Evolutionary conservation across 2,329 filamentous ascomycete species (phyloP), one percentile per base, ranked within the genome.

Genomic region (Beauveria medogensis): DNA sequence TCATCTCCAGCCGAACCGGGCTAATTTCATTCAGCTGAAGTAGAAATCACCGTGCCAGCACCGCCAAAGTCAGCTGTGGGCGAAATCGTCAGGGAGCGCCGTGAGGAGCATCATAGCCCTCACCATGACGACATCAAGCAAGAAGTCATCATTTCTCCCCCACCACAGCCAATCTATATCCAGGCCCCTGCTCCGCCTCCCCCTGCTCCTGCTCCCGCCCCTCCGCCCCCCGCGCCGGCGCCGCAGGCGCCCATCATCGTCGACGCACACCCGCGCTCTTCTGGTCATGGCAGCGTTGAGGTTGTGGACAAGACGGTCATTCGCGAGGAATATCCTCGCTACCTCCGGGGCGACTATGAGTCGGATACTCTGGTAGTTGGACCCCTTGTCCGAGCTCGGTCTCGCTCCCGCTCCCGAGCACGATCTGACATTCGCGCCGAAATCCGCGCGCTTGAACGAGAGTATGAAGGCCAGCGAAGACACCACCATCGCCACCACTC

Each of bases 341-440:
- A 72, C 63, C 65, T 69, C 58, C 60, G 69, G 63, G 50, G 68
- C 66, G 37, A 65, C 24, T 69, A 69, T 44, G 67, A 70, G 26
- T 70, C 71, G 63, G 65, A 70, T 54, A 67, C 71, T 43, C 63
- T 69, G 2, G 68, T 70, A 2, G 61, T 71, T 3, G 69, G 79
- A 9, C 67, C 82, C 4, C 77, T 76, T 2, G 67, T 80, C 14
- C 22, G 48, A 46, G 5, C 56, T 47, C 77, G 71, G 26, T 78
- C 75, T 50, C 77, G 71, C 22, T 78, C 75, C 5, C 72, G 73
- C 1, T 78, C 77, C 2, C 75, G 75, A 63, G 71, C 75, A 68
- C 68, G 76, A 67, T 65, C 78, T 7, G 86, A 91, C 10, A 86
- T 94, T 65, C 82, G 85, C 54, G 80, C 85, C 37, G 89, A 94